Evolutionary conservation across 2,329 filamentous ascomycete genomes (phyloP), one percentile per base, ranked within the genome.

Genomic region (Septoria linicola): DNA sequence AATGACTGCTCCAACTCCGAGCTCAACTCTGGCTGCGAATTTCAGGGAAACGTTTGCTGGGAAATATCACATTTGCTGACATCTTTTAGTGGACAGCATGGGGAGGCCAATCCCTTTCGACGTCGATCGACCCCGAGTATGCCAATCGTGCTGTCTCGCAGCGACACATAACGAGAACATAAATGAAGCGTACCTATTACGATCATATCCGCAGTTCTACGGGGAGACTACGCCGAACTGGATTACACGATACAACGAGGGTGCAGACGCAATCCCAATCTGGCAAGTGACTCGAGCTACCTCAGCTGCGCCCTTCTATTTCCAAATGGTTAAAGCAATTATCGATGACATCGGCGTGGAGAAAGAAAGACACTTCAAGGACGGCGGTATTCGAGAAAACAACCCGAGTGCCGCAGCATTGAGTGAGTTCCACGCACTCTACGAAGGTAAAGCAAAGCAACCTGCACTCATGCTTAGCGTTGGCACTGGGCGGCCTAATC

Each of bases 271-370:
- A 35, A 63, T 77, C 13, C 68, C 71, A 1, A 78, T 80, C 34
- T 80, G 76, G 71, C 65, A 78, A 61, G 77, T 78, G 1, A 77
- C 75, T 0, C 64, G 76, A 6, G 78, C 77, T 1, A 80, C 77
- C 0, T 76, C 73, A 1, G 78, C 78, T 2, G 77, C 77, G 0
- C 76, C 77, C 0, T 77, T 77, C 59, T 77, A 75, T 62, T 77
- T 78, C 63, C 70, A 76, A 39, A 73, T 75, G 67, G 67, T 78
- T 8, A 68, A 72, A 48, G 72, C 73, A 4, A 70, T 75, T 23
- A 62, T 76, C 27, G 66, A 67, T n/a, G 68, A 68, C 17, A 66
- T 67, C 35, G 44, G 44, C 3, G 17, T 48, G 6, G 36, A 48
- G 19, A 35, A 35, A 2, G 62, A 66, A 41, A 63, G 61, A 40